These are phyloP conservation scores for Petunia secreta DNA, from an alignment of 257 asterid species.

Conservation along the genomic window DNA sequence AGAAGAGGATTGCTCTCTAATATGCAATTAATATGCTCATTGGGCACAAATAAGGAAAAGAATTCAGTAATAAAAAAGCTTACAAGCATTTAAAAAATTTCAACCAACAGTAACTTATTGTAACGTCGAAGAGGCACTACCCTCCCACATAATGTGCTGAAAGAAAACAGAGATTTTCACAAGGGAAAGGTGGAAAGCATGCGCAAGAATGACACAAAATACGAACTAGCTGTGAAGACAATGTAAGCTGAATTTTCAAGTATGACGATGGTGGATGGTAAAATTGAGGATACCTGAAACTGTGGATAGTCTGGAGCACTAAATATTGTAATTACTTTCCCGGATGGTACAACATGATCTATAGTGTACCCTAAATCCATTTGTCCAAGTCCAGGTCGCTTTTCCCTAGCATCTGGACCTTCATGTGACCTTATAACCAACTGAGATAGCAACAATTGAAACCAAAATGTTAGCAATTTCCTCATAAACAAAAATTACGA, in stretches of 20 bases:
- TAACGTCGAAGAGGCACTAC: background rate
- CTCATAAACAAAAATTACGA: background rate
- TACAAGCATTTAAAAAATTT: conserved; percentile 1
- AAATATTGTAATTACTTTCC: conserved; percentile 86
- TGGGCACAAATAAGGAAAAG: conserved; percentile 7
- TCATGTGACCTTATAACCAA: conserved; percentile 96
- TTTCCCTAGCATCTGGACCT: conserved; percentile 99
- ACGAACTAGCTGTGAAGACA: background rate
- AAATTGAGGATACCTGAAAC: conserved; percentile 69
- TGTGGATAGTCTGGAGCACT: conserved; percentile 99
- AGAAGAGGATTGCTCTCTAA: conserved; percentile 6
- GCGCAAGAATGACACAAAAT: background rate
- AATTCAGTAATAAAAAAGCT: background rate
- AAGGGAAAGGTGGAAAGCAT: background rate
- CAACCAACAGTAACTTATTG: background rate
- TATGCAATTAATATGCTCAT: background rate
- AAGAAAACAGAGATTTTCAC: conserved; percentile 11
- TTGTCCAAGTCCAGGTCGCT: conserved; percentile 72
- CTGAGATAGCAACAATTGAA: conserved; percentile 44
- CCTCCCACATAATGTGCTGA: background rate
- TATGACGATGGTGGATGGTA: conserved; percentile 20
- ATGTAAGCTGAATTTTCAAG: background rate
- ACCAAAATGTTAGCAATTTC: background rate
- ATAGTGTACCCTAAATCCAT: conserved; percentile 88
- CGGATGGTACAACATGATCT: conserved; percentile 85